Evolutionary conservation across 78 protist species (phyloP).

Genomic region (Dictyostelium discoideum): dicty_2.7 NC_007091.3:4123001-4123500

Average conservation of each 20-base stretch:
- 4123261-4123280: slow-evolving; percentile 70
- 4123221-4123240: background rate
- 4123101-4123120: too few species aligned
- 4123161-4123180: slow-evolving; percentile 28
- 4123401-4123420: background rate
- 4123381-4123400: background rate
- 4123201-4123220: slow-evolving; percentile 8
- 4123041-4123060: background rate
- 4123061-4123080: background rate
- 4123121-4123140: background rate
- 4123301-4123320: slow-evolving; percentile 80
- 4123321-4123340: slow-evolving; percentile 63
- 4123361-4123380: slow-evolving; percentile 38
- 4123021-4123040: slow-evolving; percentile 42
- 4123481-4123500: background rate
- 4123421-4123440: background rate
- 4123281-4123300: slow-evolving; percentile 49
- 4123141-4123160: background rate
- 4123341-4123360: slow-evolving; percentile 70
- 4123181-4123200: slow-evolving; percentile 63
- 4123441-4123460: background rate
- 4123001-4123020: slow-evolving; percentile 42
- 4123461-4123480: background rate
- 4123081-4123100: too few species aligned
- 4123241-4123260: slow-evolving; percentile 29